phyloP scores from a whole-genome alignment of 2,329 filamentous ascomycete species.

The Paraphaeosphaeria minitans region DNA sequence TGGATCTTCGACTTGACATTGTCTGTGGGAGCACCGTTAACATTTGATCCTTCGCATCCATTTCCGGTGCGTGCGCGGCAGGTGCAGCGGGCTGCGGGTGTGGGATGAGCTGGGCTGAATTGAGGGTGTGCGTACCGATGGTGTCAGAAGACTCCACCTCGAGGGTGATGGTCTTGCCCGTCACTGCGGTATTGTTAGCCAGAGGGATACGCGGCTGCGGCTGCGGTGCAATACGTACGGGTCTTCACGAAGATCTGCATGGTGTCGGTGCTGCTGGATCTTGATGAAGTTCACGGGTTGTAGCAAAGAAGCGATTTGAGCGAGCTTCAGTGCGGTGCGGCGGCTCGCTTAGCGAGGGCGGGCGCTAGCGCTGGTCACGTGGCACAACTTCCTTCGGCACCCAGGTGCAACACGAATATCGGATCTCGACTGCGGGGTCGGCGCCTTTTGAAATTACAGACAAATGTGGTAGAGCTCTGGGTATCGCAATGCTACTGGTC shows the following conservation, averaged over 20 bases:
- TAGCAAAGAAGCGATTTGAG: conserved; percentile 19
- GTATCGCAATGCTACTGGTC: not conserved
- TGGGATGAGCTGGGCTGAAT: conserved; percentile 5
- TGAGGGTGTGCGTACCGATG: conserved; percentile 62
- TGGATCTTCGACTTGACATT: conserved; percentile 99
- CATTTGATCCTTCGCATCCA: conserved; percentile 4
- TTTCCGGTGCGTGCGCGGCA: conserved; percentile 11
- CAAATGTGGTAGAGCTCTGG: not conserved
- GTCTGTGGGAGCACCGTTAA: conserved; percentile 58
- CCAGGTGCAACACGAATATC: not conserved
- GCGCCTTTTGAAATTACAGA: not conserved
- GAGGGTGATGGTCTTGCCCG: conserved; percentile 99
- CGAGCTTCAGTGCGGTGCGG: conserved; percentile 18
- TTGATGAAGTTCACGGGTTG: conserved; percentile 33
- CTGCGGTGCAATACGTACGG: conserved; percentile 56
- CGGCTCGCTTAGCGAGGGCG: conserved; percentile 1
- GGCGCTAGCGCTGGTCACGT: conserved; percentile 15
- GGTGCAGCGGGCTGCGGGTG: conserved; percentile 21
- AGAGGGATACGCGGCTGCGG: not conserved
- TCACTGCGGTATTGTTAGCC: conserved; percentile 49
- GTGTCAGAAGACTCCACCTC: conserved; percentile 99
- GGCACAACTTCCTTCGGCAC: conserved; percentile 5
- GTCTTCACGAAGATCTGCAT: conserved; percentile 89
- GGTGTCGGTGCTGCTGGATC: conserved; percentile 37
- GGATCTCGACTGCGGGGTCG: not conserved